phyloP scores from a whole-genome alignment of 1,139 yeast genomes.

The Nakaseomyces kungkrabaensis region DNA sequence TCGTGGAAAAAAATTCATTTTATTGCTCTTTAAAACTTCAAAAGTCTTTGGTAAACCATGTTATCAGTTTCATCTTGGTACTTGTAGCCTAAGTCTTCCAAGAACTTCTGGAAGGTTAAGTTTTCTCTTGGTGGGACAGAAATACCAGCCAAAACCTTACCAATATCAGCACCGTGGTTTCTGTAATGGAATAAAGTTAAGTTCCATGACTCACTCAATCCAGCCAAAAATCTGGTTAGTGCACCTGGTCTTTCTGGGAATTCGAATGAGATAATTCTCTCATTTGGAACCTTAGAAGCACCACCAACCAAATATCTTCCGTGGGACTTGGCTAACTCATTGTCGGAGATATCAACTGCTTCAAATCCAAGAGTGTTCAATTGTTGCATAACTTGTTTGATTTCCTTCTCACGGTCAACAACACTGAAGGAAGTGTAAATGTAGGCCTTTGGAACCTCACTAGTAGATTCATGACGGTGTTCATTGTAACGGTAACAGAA shows the following conservation, averaged over 20 bases:
- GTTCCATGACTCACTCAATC: constrained; percentile 75
- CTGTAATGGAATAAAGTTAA: constrained; percentile 91
- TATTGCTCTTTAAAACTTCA: constrained; percentile 29
- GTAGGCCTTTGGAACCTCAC: constrained; percentile 46
- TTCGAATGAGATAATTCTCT: constrained; percentile 73
- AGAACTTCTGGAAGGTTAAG: constrained; percentile 54
- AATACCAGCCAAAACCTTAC: constrained; percentile 83
- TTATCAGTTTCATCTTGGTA: constrained; percentile 78
- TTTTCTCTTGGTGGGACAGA: constrained; percentile 68
- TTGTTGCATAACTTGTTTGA: constrained; percentile 36
- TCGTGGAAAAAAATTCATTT: neutral
- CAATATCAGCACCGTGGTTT: constrained; percentile 92
- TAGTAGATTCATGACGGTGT: constrained; percentile 32
- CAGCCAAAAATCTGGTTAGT: constrained; percentile 61
- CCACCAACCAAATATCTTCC: constrained; percentile 97
- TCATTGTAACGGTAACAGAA: constrained; percentile 72
- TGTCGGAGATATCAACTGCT: constrained; percentile 78
- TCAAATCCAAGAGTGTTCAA: constrained; percentile 45
- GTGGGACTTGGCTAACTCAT: constrained; percentile 91
- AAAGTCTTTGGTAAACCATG: constrained; percentile 67
- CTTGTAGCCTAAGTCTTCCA: constrained; percentile 64
- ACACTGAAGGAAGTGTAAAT: constrained; percentile 85
- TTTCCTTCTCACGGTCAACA: constrained; percentile 53
- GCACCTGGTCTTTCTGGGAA: constrained; percentile 99
- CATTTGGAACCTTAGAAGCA: constrained; percentile 54